These are phyloP conservation scores for Anaeromyces robustus DNA, from an alignment of 192 early-diverging fungal species.

Conservation along the genomic window DNA sequence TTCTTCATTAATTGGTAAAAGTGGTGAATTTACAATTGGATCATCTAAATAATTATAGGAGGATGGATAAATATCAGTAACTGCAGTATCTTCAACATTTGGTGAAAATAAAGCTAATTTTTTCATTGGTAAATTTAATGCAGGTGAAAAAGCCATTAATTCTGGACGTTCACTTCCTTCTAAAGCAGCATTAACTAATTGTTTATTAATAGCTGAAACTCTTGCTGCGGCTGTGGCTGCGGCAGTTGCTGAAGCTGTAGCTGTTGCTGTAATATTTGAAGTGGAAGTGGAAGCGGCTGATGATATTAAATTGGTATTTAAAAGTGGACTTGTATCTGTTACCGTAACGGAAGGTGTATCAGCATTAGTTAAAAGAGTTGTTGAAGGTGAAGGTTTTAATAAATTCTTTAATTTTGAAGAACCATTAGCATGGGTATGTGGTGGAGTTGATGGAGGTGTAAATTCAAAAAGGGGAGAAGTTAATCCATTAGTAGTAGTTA, in stretches of 20 bases:
- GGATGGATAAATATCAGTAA: background rate
- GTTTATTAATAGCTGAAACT: no score
- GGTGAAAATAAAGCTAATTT: background rate
- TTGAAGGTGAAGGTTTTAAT: background rate
- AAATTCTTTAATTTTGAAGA: background rate
- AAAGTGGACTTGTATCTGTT: background rate
- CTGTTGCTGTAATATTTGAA: no score
- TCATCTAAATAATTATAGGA: background rate
- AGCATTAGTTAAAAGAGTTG: no score
- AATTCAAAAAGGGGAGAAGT: background rate
- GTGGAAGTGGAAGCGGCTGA: no score
- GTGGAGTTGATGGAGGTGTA: background rate
- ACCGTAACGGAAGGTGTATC: background rate
- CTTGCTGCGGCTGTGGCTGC: no score
- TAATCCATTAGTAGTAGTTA: background rate
- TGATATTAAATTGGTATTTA: no score
- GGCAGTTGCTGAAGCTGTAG: no score
- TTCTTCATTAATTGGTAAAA: background rate
- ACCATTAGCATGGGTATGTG: background rate
- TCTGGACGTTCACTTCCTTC: no score
- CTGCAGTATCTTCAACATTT: background rate
- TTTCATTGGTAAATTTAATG: background rate
- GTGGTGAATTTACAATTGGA: background rate
- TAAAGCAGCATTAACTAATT: no score
- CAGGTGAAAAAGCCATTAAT: background rate